Evolutionary conservation across 2,329 filamentous ascomycete genomes (phyloP).

Genomic region (Byssothecium circinans): DNA sequence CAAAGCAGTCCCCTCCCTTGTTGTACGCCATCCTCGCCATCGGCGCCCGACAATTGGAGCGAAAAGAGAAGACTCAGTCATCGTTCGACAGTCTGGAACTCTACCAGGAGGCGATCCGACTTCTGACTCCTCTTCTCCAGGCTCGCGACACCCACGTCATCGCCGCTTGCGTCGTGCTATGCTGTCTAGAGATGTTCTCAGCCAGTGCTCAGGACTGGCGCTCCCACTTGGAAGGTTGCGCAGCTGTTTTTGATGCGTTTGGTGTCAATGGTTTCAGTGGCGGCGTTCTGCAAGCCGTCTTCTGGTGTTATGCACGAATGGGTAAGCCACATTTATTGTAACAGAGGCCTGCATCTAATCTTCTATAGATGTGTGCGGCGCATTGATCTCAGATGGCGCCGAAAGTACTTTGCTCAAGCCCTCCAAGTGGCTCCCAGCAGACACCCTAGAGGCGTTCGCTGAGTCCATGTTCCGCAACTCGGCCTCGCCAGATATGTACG

Average conservation of each 20-base stretch:
- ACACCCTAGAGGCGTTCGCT: conserved; percentile 19
- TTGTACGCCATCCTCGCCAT: conserved; percentile 55
- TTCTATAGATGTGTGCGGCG: conserved; percentile 52
- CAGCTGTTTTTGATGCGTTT: conserved; percentile 53
- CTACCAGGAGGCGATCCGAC: conserved; percentile 56
- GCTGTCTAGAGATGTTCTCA: conserved; percentile 56
- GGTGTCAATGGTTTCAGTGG: conserved; percentile 56
- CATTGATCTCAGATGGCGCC: conserved; percentile 51
- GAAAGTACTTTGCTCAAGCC: conserved; percentile 55
- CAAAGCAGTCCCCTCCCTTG: conserved; percentile 49
- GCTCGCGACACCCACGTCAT: conserved; percentile 54
- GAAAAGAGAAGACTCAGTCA: conserved; percentile 44
- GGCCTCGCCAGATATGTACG: conserved; percentile 51
- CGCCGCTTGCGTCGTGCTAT: conserved; percentile 57
- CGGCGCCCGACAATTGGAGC: conserved; percentile 55
- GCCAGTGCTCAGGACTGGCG: conserved; percentile 50
- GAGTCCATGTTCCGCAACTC: conserved; percentile 40
- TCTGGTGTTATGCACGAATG: conserved; percentile 60
- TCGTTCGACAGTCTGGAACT: conserved; percentile 52
- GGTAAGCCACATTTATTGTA: conserved; percentile 25
- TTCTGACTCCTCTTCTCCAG: conserved; percentile 53
- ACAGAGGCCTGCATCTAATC: neutral
- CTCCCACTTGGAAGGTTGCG: conserved; percentile 57
- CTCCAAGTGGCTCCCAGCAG: conserved; percentile 49
- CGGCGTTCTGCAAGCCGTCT: conserved; percentile 54